Conservation (phyloP, 139 green algal genomes). For the Pleodorina starrii region DNA sequence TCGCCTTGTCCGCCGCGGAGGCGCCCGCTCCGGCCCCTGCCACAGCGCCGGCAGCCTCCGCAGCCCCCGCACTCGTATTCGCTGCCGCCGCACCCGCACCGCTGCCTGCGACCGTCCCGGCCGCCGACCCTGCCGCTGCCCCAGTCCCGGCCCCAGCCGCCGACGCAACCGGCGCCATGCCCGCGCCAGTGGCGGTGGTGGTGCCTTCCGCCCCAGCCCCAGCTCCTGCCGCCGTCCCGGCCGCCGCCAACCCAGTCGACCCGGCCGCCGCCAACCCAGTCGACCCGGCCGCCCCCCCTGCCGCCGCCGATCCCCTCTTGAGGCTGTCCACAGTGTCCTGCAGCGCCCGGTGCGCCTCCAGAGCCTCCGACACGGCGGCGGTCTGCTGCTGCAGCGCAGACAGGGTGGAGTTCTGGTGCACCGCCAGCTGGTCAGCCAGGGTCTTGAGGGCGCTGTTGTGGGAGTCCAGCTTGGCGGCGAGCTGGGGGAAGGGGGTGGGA, state of each 20-base stretch:
- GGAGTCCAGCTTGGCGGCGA: conserved; percentile 21
- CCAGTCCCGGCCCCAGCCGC: not conserved
- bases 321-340: not conserved
- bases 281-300: not conserved
- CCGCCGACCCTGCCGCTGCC: not conserved
- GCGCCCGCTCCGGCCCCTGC: no score
- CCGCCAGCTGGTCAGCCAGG: conserved; percentile 21
- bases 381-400: conserved; percentile 43
- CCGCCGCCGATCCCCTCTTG: not conserved
- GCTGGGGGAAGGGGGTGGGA: no score
- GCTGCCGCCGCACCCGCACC: not conserved
- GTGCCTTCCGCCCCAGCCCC: not conserved
- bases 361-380: conserved; percentile 26
- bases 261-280: not conserved
- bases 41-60: no score
- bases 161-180: no score
- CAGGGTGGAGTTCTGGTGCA: conserved; percentile 41
- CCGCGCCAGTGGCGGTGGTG: not conserved
- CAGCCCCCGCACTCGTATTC: not conserved
- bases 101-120: not conserved
- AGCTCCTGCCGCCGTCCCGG: not conserved
- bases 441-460: conserved; percentile 35
- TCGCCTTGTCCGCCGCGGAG: not conserved
- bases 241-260: not conserved
- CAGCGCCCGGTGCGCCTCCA: conserved; percentile 34